These are phyloP conservation scores for Coccomyxa subellipsoidea DNA, from an alignment of 163 green algal species.

Conservation along the genomic window DNA sequence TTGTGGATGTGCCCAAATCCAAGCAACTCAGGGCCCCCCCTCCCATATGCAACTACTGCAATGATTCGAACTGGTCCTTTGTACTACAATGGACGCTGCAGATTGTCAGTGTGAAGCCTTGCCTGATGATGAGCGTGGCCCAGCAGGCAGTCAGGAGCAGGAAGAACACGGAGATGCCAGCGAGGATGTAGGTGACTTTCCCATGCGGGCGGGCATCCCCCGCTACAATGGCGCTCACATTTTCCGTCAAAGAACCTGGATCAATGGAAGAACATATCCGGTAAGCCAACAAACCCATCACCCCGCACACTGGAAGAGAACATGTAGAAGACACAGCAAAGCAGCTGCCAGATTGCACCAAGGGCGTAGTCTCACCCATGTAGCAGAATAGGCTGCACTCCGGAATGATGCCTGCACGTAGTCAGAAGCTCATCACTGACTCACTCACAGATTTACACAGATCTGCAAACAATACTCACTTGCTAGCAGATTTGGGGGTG, in stretches of 20 bases:
- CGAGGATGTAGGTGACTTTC: constrained; percentile 40
- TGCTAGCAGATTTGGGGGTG: no score
- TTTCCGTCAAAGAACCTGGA: constrained; percentile 31
- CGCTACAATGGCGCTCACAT: constrained; percentile 37
- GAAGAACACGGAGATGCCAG: constrained; percentile 31
- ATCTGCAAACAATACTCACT: not conserved
- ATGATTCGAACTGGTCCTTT: not conserved
- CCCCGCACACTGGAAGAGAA: not conserved
- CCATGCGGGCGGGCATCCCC: constrained; percentile 27
- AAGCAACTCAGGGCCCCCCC: not conserved
- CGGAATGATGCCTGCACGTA: constrained; percentile 47
- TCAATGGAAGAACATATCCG: not conserved
- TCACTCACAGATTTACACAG: not conserved
- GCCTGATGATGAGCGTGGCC: constrained; percentile 33
- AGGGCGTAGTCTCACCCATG: constrained; percentile 16
- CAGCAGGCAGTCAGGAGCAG: constrained; percentile 28
- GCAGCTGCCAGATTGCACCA: not conserved
- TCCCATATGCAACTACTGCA: not conserved
- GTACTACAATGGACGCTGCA: not conserved
- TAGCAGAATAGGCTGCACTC: constrained; percentile 54
- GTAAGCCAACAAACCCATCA: not conserved
- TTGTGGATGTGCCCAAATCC: no score
- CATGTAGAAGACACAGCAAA: not conserved
- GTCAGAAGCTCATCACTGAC: not conserved
- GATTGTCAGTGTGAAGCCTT: not conserved